A percentile compares a stretch with the other conserved stretches of the same genome.
Evolutionary conservation across 1,284 basidiomycete genomes (phyloP).

Genomic region (Irpex sp.): DNA sequence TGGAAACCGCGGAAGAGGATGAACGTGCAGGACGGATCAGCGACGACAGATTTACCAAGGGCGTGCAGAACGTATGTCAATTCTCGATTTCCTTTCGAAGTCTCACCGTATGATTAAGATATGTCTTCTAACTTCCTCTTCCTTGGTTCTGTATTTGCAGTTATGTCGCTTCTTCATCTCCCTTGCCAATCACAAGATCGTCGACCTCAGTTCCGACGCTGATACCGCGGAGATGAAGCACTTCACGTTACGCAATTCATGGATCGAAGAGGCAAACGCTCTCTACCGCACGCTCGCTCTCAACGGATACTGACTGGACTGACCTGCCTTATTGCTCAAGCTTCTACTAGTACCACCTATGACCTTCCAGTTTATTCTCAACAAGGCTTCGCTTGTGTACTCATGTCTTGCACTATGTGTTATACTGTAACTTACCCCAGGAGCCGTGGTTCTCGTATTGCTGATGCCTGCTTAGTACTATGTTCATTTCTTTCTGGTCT

Average conservation of each 20-base stretch:
- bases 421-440: neutral
- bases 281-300: slow-evolving; percentile 56
- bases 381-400: too few species aligned
- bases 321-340: neutral
- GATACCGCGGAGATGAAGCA: slow-evolving; percentile 70
- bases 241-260: slow-evolving; percentile 62
- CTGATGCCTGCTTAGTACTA: neutral
- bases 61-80: slow-evolving; percentile 57
- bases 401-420: neutral
- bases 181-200: slow-evolving; percentile 56
- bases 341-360: neutral
- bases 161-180: slow-evolving; percentile 72
- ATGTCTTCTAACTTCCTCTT: neutral
- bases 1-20: slow-evolving; percentile 60
- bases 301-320: neutral
- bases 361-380: too few species aligned
- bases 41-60: slow-evolving; percentile 66
- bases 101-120: neutral
- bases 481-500: neutral
- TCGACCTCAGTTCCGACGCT: slow-evolving; percentile 53
- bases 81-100: neutral
- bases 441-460: neutral
- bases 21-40: slow-evolving; percentile 58
- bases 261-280: slow-evolving; percentile 67
- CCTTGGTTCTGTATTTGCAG: slow-evolving; percentile 28